A percentile compares a stretch with the other conserved stretches of the same genome.
Evolutionary conservation across 768 basidiomycete species (phyloP).

Genomic region (Termitomyces sp.): DNA sequence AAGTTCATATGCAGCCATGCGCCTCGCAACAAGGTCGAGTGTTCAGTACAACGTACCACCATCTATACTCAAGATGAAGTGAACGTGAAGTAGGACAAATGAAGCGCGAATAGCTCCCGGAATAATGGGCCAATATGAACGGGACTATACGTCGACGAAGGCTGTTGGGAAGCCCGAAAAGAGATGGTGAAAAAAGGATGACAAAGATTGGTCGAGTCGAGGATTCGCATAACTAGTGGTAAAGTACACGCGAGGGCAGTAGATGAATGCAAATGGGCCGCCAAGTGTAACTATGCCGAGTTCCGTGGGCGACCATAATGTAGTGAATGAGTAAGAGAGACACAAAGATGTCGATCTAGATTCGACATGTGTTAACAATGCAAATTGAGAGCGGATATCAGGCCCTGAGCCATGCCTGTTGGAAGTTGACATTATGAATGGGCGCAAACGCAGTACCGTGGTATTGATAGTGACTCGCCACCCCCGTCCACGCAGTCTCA

Average conservation of each 20-base stretch:
- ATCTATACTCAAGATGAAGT: conserved; percentile 9
- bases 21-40: conserved; percentile 12
- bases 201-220: conserved; percentile 19
- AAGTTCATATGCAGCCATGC: conserved; percentile 18
- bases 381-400: conserved; percentile 23
- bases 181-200: conserved; percentile 24
- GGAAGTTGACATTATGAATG: conserved; percentile 37
- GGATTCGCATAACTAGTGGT: conserved; percentile 28
- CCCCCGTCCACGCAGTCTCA: conserved; percentile 39
- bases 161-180: conserved; percentile 27
- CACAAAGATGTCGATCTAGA: conserved; percentile 26
- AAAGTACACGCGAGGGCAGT: conserved; percentile 26
- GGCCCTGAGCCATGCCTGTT: conserved; percentile 45
- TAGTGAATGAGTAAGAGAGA: conserved; percentile 22
- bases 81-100: too few species aligned
- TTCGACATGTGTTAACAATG: conserved; percentile 12
- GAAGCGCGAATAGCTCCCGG: conserved; percentile 25
- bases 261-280: conserved; percentile 23
- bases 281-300: conserved; percentile 21
- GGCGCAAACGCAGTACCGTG: conserved; percentile 38
- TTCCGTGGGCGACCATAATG: conserved; percentile 30
- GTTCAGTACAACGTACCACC: conserved; percentile 3
- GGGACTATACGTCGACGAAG: conserved; percentile 60
- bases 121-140: conserved; percentile 34
- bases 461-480: conserved; percentile 34